A percentile compares a stretch with the other conserved stretches of the same genome.
Evolutionary conservation across 306 rosid species (phyloP).

Genomic region (Vigna trinervia): DNA sequence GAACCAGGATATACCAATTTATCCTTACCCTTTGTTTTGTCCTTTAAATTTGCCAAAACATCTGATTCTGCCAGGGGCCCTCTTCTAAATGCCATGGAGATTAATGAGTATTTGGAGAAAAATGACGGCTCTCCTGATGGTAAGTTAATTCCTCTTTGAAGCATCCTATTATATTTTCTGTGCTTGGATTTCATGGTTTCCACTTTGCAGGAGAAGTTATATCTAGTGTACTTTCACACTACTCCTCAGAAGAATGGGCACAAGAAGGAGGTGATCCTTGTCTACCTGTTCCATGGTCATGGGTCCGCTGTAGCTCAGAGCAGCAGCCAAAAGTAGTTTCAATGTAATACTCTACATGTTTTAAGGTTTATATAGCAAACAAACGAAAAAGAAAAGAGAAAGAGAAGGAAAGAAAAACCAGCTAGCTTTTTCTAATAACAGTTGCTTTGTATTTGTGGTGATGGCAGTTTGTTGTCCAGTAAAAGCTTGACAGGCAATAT

Average conservation of each 20-base stretch:
- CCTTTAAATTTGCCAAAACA: slow-evolving; percentile 79
- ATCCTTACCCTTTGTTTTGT: slow-evolving; percentile 83
- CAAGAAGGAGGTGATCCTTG: slow-evolving; percentile 98
- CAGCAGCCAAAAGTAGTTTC: slow-evolving; percentile 78
- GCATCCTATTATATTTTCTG: slow-evolving; percentile 37
- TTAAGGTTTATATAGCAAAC: slow-evolving; percentile 16
- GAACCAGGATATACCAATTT: slow-evolving; percentile 85
- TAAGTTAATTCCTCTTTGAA: slow-evolving; percentile 46
- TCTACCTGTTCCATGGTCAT: slow-evolving; percentile 95
- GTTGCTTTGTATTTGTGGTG: slow-evolving; percentile 45
- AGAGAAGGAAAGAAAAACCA: neutral
- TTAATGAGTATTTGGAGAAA: slow-evolving; percentile 79
- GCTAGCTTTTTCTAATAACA: slow-evolving; percentile 43
- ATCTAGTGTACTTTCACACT: slow-evolving; percentile 64
- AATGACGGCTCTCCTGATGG: slow-evolving; percentile 86
- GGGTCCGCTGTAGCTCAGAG: slow-evolving; percentile 87
- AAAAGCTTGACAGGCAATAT: slow-evolving; percentile 80
- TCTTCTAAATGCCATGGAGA: slow-evolving; percentile 94
- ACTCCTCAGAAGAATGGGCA: slow-evolving; percentile 73
- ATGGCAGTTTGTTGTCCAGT: slow-evolving; percentile 72
- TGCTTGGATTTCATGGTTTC: slow-evolving; percentile 49
- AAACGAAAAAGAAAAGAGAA: neutral
- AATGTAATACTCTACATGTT: slow-evolving; percentile 60
- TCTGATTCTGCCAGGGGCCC: slow-evolving; percentile 89
- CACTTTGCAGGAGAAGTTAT: slow-evolving; percentile 72